Evolutionary conservation across 2,329 filamentous ascomycete species (phyloP).

Genomic region (Rutstroemia sp.): DNA sequence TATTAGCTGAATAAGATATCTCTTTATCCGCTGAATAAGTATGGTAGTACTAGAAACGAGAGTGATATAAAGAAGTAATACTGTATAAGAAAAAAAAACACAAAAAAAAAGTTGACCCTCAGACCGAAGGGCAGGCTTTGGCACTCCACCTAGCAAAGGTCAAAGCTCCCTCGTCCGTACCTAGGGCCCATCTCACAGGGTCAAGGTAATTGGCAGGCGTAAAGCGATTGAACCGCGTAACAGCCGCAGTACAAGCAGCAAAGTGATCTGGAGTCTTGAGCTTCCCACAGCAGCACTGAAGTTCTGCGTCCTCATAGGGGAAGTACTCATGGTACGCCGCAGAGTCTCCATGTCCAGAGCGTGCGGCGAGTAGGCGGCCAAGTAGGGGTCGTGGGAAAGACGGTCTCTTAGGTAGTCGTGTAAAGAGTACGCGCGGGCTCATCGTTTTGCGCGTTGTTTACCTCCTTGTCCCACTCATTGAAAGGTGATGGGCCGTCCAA

Average conservation of each 20-base stretch:
- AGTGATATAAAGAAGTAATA: too few relatives aligned
- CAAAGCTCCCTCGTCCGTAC: not conserved
- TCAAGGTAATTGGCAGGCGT: not conserved
- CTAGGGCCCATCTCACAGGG: not conserved
- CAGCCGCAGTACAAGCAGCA: too few relatives aligned
- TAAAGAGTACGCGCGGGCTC: not conserved
- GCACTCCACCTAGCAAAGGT: too few relatives aligned
- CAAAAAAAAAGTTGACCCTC: too few relatives aligned
- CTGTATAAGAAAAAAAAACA: too few relatives aligned
- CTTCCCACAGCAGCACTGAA: not conserved
- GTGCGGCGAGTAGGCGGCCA: not conserved
- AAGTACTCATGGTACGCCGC: not conserved
- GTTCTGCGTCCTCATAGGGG: not conserved
- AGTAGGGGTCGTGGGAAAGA: not conserved
- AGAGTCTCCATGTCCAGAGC: not conserved
- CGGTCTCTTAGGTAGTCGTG: not conserved
- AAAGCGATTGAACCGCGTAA: not conserved
- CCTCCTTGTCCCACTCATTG: not conserved
- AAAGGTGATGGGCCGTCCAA: not conserved
- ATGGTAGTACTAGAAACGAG: too few relatives aligned
- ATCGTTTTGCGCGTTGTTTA: not conserved
- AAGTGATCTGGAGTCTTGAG: slow-evolving; percentile 1
- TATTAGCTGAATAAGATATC: too few relatives aligned
- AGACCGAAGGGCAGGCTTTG: too few relatives aligned
- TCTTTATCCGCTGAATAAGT: too few relatives aligned